A percentile compares a stretch with the other conserved stretches of the same genome.
These are phyloP conservation scores for Neofusicoccum laricinum DNA, from an alignment of 2,329 filamentous ascomycete genomes.

Conservation along the genomic window DNA sequence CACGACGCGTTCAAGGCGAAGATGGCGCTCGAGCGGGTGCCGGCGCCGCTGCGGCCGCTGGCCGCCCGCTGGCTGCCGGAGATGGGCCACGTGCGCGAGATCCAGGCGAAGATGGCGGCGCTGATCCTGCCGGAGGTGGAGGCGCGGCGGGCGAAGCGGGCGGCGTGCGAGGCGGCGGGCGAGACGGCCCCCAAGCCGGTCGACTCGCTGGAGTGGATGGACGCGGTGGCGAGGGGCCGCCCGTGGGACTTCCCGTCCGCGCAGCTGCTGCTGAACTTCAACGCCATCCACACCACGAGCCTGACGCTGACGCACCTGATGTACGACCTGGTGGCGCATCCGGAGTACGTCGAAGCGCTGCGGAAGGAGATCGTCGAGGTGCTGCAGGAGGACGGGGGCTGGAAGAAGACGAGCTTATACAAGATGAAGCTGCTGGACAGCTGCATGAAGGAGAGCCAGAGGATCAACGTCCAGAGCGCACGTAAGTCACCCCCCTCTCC, in stretches of 20 bases:
- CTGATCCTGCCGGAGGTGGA: constrained; percentile 35
- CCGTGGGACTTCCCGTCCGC: constrained; percentile 14
- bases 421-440: constrained; percentile 33
- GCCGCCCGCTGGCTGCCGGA: constrained; percentile 34
- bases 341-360: constrained; percentile 25
- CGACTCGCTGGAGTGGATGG: constrained; percentile 25
- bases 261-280: constrained; percentile 21
- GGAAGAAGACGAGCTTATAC: constrained; percentile 28
- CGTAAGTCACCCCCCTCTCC: background rate
- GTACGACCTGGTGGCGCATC: constrained; percentile 23
- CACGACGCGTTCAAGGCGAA: constrained; percentile 34
- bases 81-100: constrained; percentile 29
- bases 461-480: constrained; percentile 16
- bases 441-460: constrained; percentile 33
- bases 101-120: constrained; percentile 29
- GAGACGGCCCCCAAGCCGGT: constrained; percentile 22
- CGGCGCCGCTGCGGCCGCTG: constrained; percentile 32
- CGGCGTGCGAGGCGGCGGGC: constrained; percentile 21
- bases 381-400: constrained; percentile 23
- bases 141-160: constrained; percentile 19
- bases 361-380: constrained; percentile 26
- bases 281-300: constrained; percentile 24
- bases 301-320: constrained; percentile 25
- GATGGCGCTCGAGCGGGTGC: constrained; percentile 33
- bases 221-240: constrained; percentile 21